A percentile compares a stretch with the other conserved stretches of the same genome.
Evolutionary conservation across 169 alveolate species (phyloP).

Genomic region (Plasmodium vinckei): DNA sequence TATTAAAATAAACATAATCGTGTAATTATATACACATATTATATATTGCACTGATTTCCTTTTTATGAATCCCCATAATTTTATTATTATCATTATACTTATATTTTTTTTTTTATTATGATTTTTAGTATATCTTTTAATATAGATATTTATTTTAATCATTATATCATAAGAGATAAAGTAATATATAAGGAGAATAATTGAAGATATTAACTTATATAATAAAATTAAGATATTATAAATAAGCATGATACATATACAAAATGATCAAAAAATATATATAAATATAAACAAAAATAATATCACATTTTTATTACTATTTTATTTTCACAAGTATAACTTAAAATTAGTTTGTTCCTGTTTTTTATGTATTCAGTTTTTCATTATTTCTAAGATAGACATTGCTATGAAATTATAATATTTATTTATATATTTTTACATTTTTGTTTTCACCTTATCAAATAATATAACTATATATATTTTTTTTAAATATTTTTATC

Average conservation of each 20-base stretch:
- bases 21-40: no score
- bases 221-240: background rate
- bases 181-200: background rate
- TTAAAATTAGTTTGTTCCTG: constrained; percentile 6
- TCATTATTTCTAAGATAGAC: constrained; percentile 51
- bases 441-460: constrained; percentile 24
- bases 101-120: constrained; percentile 13
- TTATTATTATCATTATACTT: background rate
- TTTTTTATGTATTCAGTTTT: background rate
- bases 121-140: background rate
- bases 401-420: constrained; percentile 19
- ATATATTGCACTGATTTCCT: no score
- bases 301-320: background rate
- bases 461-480: background rate
- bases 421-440: constrained; percentile 21
- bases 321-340: background rate
- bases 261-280: constrained; percentile 1
- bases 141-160: constrained; percentile 10
- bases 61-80: background rate
- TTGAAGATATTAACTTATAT: background rate
- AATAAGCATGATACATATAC: constrained; percentile 6
- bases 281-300: no score
- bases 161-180: constrained; percentile 13
- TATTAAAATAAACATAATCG: no score
- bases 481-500: background rate